These are phyloP conservation scores for Sonneratia caseolaris DNA, from an alignment of 345 rosid genomes.

Conservation along the genomic window DNA sequence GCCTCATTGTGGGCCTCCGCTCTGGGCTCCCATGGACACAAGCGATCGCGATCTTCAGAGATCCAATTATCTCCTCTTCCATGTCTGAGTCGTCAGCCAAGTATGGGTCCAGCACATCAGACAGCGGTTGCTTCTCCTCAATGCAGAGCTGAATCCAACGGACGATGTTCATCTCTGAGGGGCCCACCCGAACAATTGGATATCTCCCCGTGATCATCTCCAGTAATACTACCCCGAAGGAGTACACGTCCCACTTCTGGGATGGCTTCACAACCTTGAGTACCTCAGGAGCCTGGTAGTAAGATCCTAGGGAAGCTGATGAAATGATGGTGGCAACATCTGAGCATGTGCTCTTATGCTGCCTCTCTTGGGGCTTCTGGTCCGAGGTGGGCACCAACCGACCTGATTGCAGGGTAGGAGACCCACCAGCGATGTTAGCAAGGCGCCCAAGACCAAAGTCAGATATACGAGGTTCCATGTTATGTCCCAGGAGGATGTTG, in stretches of 20 bases:
- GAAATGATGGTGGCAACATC: conserved; percentile 43
- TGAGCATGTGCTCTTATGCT: conserved; percentile 43
- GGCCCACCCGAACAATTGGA: conserved; percentile 45
- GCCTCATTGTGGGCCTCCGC: conserved; percentile 80
- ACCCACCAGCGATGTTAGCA: conserved; percentile 84
- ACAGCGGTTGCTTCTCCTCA: conserved; percentile 75
- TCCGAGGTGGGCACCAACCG: conserved; percentile 23
- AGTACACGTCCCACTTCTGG: conserved; percentile 96
- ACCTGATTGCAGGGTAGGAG: conserved; percentile 61
- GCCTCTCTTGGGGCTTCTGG: conserved; percentile 54
- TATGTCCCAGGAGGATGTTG: conserved; percentile 71
- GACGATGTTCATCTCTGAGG: conserved; percentile 63
- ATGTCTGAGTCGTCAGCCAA: conserved; percentile 56
- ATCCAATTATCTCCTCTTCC: conserved; percentile 79
- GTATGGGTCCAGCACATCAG: conserved; percentile 73
- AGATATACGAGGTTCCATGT: conserved; percentile 71
- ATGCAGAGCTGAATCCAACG: conserved; percentile 81
- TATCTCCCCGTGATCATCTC: conserved; percentile 71
- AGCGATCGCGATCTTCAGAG: conserved; percentile 76
- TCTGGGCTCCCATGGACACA: conserved; percentile 70
- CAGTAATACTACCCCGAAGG: conserved; percentile 72
- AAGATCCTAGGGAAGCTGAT: conserved; percentile 40
- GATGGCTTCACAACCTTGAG: conserved; percentile 79
- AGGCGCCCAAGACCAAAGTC: conserved; percentile 87
- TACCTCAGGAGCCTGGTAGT: conserved; percentile 88